Evolutionary conservation across 306 rosid genomes (phyloP), one percentile per base, ranked within the genome.

Genomic region (Vigna mungo): DNA sequence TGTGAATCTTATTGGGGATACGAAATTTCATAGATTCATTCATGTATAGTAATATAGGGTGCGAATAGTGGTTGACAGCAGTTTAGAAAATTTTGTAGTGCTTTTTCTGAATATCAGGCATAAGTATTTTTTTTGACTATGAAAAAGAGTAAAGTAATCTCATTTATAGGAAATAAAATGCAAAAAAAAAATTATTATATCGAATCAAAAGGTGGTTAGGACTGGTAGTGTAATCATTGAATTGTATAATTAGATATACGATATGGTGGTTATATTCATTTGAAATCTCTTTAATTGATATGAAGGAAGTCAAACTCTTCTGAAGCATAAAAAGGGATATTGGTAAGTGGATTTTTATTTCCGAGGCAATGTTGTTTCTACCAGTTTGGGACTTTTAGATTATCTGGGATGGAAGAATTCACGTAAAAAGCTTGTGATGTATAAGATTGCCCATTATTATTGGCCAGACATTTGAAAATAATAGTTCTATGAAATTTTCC

Each of bases 401-500:
- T 76, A 27, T 70, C 25, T 64, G 62, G 34, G 58, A 53, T 63
- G 36, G 46, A 62, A 54, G 37, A 71, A 25, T 17, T 52, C 53
- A 71, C 58, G 46, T 46, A 36, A 59, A 77, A 67, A 43, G 56
- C 9, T 34, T 69, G 18, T 34, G 34, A 9, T 58, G 58, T 68
- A 11, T 30, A 30, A 16, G 54, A 46, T 32, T 78, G 71, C 54
- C 54, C 71, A 70, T 7, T 68, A 41, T 68, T 68, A 56, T 17
- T 13, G 37, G 39, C 63, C 27, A 25, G 27, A 25, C 27, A 25
- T 25, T 25, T 25, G 27, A 25, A 25, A 25, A 25, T 44, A 58
- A 20, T 20, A 70, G 52, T 78, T 51, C 76, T 68, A 46, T 58
- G 36, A 44, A 68, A 43, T 18, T 79, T 64, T 64, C 47, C 7